phyloP scores from a whole-genome alignment of 2,329 filamentous ascomycete species.

The Fusarium algeriense region DNA sequence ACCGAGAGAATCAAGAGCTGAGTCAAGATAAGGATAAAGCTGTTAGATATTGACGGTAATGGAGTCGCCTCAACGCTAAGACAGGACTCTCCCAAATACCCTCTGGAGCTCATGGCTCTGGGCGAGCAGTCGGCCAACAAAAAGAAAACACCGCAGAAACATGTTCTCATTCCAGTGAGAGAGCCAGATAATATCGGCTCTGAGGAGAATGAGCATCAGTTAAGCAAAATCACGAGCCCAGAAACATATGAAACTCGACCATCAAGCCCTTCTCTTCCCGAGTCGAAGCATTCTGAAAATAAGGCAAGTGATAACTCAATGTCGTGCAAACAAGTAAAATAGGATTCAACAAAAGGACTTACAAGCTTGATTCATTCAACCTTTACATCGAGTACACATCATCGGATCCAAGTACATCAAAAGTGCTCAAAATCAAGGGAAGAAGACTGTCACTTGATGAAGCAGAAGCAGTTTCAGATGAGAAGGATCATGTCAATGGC shows the following conservation, averaged over 20 bases:
- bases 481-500: neutral
- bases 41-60: neutral
- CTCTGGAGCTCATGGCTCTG: neutral
- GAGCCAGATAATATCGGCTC: neutral
- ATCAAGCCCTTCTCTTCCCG: neutral
- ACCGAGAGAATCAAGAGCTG: neutral
- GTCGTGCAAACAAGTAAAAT: slow-evolving; percentile 13
- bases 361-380: slow-evolving; percentile 8
- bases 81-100: neutral
- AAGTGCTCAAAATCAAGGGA: slow-evolving; percentile 11
- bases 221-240: neutral
- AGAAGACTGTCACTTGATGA: slow-evolving; percentile 19
- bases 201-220: neutral
- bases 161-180: neutral
- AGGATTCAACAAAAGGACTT: neutral
- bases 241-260: neutral
- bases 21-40: neutral
- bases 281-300: neutral
- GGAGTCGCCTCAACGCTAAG: neutral
- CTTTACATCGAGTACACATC: slow-evolving; percentile 31
- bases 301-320: neutral
- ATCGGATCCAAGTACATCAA: neutral
- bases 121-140: neutral
- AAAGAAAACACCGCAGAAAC: neutral
- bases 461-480: neutral